Base-by-base conservation (phyloP, 208 protist genomes). In the Leishmania tarentolae region DNA sequence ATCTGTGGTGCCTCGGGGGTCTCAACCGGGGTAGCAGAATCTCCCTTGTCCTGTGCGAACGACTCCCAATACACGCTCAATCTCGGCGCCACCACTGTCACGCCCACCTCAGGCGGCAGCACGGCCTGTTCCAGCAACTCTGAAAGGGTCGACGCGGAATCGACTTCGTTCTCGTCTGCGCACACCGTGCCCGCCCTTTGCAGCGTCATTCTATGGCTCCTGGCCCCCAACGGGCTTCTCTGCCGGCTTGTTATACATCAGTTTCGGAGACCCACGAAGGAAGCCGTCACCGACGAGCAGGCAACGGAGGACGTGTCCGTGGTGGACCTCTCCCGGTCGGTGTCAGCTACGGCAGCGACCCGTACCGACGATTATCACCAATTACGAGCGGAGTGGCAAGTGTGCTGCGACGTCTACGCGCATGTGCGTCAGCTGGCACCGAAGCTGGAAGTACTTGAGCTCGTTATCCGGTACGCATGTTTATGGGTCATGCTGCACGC, bases 141-240 rank as follows among this genome's bases (percentile, higher is more conserved):
- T 6, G 19, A 28, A 35, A 52, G 46, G 28, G 44, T 19, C 15
- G 44, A 13, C 28, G n/a, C 69, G 9, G 5, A 17, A 13, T 52
- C 21, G 37, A 3, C 72, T 1, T 76, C 72, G 4, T 11, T 59
- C 42, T 21, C 75, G 42, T 44, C 57, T 4, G 13, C 42, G 53
- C 83, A 82, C 68, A 66, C 78, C 35, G 75, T 87, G 24, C 78
- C 84, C 2, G 31, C 71, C 8, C 69, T 87, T 1, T 83, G 80
- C 65, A 47, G 76, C 19, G 6, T 87, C 40, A 35, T 87, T 1
- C 71, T 87, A 31, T 87, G 84, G 84, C 50, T 87, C 37, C 75
- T 87, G 46, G 17, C 82, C 0, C 84, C 84, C 1, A 87, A 87
- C 53, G 84, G 84, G 0, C 35, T 84, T 19, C 52, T 87, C 19